Percentiles rank a stretch among this genome's conserved stretches.
Evolutionary conservation across 2,329 filamentous ascomycete species (phyloP).

Genomic region (Arthroderma uncinatum): DNA sequence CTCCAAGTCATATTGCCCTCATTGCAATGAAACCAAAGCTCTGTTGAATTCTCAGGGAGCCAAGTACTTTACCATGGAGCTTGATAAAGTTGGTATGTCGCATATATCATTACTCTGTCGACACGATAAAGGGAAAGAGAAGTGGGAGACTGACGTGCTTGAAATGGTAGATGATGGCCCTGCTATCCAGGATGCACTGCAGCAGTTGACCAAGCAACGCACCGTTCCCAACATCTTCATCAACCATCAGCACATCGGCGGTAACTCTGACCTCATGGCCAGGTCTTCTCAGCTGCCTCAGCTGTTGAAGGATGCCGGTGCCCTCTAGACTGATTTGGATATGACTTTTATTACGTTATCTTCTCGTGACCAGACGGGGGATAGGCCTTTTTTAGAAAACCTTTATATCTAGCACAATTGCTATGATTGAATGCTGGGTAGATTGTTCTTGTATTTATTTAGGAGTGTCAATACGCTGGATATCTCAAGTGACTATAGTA

Average conservation of each 20-base stretch:
- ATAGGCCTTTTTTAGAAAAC: background rate
- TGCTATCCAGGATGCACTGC: constrained; percentile 72
- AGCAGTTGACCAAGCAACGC: constrained; percentile 67
- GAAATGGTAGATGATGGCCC: constrained; percentile 58
- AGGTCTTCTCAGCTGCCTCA: constrained; percentile 52
- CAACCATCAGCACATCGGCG: constrained; percentile 78
- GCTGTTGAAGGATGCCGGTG: constrained; percentile 54
- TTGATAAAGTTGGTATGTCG: constrained; percentile 69
- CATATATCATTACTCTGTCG: background rate
- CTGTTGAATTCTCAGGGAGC: constrained; percentile 59
- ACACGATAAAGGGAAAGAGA: background rate
- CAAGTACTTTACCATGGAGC: constrained; percentile 65
- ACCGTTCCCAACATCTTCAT: constrained; percentile 97
- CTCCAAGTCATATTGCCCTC: constrained; percentile 93
- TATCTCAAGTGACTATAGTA: constrained; percentile 2
- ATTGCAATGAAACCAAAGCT: constrained; percentile 71
- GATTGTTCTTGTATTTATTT: constrained; percentile 3
- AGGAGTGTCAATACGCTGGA: background rate
- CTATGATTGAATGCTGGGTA: background rate
- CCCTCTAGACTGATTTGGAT: constrained; percentile 35
- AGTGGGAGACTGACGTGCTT: background rate
- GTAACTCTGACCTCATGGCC: constrained; percentile 77
- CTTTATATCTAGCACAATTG: background rate
- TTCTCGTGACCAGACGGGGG: background rate
- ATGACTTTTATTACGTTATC: background rate